These are phyloP conservation scores for Hypoxylon fragiforme DNA, from an alignment of 495 filamentous ascomycete genomes.

Conservation along the genomic window DNA sequence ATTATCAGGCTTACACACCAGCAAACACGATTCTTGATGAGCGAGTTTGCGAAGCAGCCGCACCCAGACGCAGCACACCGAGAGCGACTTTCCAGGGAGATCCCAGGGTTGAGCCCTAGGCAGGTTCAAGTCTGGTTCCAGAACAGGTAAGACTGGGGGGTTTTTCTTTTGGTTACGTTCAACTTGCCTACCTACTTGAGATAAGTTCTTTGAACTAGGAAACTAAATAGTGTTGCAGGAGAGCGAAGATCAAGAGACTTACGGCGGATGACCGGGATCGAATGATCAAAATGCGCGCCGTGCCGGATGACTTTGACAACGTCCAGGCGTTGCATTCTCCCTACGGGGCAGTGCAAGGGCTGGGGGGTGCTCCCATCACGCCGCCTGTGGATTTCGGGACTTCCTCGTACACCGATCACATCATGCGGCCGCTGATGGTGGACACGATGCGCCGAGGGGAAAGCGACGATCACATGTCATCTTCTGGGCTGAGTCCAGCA, in stretches of 20 bases:
- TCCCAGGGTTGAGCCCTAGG: conserved; percentile 87
- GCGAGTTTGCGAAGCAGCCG: conserved; percentile 92
- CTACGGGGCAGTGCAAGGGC: conserved; percentile 57
- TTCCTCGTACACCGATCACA: conserved; percentile 54
- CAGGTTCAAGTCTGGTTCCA: conserved; percentile 99
- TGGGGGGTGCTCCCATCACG: conserved; percentile 58
- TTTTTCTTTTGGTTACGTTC: too few species aligned
- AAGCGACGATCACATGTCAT: conserved; percentile 60
- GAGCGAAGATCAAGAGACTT: conserved; percentile 93
- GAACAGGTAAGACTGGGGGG: conserved; percentile 92
- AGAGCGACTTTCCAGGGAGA: conserved; percentile 86
- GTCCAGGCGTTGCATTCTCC: conserved; percentile 87
- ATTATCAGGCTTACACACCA: conserved; percentile 85
- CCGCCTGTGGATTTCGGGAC: conserved; percentile 59
- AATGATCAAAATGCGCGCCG: conserved; percentile 88
- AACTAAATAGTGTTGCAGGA: conserved; percentile 57
- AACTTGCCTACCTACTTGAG: conserved; percentile 24
- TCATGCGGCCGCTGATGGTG: conserved; percentile 64
- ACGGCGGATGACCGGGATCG: conserved; percentile 91
- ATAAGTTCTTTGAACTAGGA: conserved; percentile 14
- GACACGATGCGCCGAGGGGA: conserved; percentile 61
- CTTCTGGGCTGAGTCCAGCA: conserved; percentile 63
- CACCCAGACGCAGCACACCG: conserved; percentile 94
- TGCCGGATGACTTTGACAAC: conserved; percentile 92
- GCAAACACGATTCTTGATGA: conserved; percentile 96